These are phyloP conservation scores for Pyricularia grisea DNA, from an alignment of 2,329 filamentous ascomycete genomes.

Conservation along the genomic window DNA sequence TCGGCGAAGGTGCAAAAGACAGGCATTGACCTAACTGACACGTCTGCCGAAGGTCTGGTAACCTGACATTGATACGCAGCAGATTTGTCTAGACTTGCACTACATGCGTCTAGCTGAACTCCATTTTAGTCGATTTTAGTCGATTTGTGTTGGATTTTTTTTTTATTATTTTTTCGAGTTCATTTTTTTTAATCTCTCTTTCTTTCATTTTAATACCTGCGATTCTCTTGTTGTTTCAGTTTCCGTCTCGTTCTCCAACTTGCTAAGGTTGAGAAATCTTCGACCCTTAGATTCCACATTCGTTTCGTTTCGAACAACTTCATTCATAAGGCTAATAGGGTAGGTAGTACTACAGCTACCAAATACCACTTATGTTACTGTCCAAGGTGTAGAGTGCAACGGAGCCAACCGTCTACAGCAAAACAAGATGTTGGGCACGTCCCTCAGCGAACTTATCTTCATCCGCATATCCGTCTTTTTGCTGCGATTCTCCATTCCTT, in stretches of 20 bases:
- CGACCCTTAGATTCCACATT: not conserved
- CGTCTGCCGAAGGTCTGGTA: no score
- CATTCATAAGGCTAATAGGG: not conserved
- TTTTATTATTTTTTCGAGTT: not conserved
- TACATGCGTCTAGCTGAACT: not conserved
- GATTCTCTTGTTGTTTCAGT: not conserved
- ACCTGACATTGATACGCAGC: not conserved
- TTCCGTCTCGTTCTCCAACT: not conserved
- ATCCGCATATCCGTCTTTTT: slow-evolving; percentile 34
- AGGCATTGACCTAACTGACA: no score
- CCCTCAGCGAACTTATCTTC: slow-evolving; percentile 28
- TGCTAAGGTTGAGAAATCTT: not conserved
- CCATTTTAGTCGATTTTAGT: not conserved
- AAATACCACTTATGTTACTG: not conserved
- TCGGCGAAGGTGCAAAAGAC: no score
- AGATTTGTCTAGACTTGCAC: not conserved
- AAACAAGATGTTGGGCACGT: slow-evolving; percentile 19
- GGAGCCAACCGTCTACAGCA: not conserved
- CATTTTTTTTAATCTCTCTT: not conserved
- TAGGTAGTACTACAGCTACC: not conserved
- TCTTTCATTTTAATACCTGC: not conserved
- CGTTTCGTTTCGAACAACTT: not conserved
- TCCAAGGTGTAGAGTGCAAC: not conserved
- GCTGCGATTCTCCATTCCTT: slow-evolving; percentile 32
- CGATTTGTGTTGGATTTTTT: no score